Conservation (phyloP, 2,329 filamentous ascomycete species). For the Diaporthe vexans region DNA sequence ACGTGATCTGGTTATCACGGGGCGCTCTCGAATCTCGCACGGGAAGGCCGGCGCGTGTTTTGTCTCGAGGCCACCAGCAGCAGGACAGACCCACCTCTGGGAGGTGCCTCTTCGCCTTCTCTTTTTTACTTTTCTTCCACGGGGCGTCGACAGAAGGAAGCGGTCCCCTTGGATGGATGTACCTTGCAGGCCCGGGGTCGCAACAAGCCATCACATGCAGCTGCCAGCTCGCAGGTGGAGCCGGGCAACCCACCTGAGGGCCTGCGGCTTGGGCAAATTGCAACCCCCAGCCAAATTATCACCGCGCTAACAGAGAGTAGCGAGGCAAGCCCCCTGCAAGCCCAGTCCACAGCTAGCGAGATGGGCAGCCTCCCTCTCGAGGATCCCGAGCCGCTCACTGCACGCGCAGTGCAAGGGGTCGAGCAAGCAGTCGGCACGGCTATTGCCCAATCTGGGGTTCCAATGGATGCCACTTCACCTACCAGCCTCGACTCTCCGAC, state of each 20-base stretch:
- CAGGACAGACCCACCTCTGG: constrained; percentile 4
- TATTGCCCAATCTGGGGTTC: constrained; percentile 11
- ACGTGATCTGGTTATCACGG: neutral
- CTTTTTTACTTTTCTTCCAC: neutral
- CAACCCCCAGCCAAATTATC: constrained; percentile 35
- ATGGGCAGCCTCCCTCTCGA: constrained; percentile 5
- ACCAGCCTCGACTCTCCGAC: constrained; percentile 20
- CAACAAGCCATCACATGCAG: constrained; percentile 32
- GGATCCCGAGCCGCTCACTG: constrained; percentile 18
- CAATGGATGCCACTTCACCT: constrained; percentile 37
- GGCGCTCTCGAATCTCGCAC: neutral
- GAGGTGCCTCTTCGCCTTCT: neutral
- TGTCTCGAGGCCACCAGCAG: neutral
- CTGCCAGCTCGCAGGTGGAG: constrained; percentile 34
- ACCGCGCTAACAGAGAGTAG: constrained; percentile 23
- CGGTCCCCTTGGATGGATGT: constrained; percentile 27
- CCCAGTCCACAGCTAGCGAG: constrained; percentile 30
- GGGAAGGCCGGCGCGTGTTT: constrained; percentile 1
- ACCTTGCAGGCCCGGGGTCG: constrained; percentile 30
- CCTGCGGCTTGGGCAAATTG: constrained; percentile 37
- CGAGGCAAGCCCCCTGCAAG: constrained; percentile 27
- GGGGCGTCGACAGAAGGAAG: constrained; percentile 25
- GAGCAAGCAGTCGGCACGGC: constrained; percentile 31
- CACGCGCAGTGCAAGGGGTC: constrained; percentile 18
- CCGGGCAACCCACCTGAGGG: constrained; percentile 24